phyloP scores from a whole-genome alignment of 2,329 filamentous ascomycete species.

The Hypoxylon sp. region DNA sequence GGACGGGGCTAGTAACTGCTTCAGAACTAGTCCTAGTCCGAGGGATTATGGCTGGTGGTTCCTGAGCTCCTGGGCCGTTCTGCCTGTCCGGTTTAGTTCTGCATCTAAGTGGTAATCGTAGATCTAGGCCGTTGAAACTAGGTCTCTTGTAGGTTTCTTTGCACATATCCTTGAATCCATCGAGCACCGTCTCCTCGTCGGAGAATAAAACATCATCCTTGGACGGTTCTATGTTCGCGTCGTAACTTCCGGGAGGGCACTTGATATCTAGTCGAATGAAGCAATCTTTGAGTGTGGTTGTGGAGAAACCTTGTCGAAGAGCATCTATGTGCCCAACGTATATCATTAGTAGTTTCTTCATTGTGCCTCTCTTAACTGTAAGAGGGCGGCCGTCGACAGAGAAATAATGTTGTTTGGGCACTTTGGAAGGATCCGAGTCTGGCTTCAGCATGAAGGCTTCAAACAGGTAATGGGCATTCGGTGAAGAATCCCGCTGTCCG shows the following conservation, averaged over 20 bases:
- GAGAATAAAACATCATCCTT: constrained; percentile 80
- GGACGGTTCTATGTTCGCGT: constrained; percentile 77
- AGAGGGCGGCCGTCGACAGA: constrained; percentile 78
- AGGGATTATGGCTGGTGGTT: not conserved
- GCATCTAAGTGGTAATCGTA: not conserved
- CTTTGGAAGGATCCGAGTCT: constrained; percentile 58
- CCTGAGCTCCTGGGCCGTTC: constrained; percentile 5
- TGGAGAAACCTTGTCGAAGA: constrained; percentile 41
- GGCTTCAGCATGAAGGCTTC: constrained; percentile 70
- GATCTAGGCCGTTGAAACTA: not conserved
- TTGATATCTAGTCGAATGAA: constrained; percentile 75
- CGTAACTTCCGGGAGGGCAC: constrained; percentile 74
- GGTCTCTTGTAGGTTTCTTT: constrained; percentile 55
- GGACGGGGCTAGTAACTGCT: not conserved
- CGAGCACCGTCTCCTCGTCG: constrained; percentile 62
- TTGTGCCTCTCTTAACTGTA: constrained; percentile 64
- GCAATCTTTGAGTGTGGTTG: constrained; percentile 59
- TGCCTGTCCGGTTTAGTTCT: not conserved
- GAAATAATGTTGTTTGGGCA: constrained; percentile 70
- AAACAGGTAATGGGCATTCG: constrained; percentile 58
- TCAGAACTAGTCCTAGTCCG: not conserved
- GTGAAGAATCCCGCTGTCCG: not conserved
- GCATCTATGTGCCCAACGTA: constrained; percentile 65
- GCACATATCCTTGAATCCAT: constrained; percentile 63
- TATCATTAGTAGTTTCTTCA: constrained; percentile 69